Evolutionary conservation across 441 rosid species (phyloP), one percentile per base, ranked within the genome.

Genomic region (Euphorbia celastroides): DNA sequence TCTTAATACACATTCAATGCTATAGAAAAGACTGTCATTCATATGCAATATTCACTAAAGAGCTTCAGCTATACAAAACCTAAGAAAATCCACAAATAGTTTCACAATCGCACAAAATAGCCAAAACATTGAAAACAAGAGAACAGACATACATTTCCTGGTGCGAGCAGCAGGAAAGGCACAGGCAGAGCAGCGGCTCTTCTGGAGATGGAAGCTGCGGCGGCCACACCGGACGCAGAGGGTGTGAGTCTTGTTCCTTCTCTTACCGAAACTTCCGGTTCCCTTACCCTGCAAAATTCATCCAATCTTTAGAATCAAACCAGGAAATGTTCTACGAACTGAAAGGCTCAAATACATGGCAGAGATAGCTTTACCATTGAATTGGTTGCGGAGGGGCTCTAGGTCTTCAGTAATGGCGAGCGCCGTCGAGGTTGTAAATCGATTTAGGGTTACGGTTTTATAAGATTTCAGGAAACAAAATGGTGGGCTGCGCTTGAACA

Each of bases 131-230:
- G 62, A 2, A 38, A 7, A 38, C 12, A 38, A 9, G 19, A 3
- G 23, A 17, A 20, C 3, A n/a, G 4, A 19, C 88, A 59, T 83
- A 87, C 97, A 88, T 60, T 57, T 91, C 75, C 96, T 83, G 88
- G 82, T 82, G 77, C 93, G 89, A 44, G 97, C 96, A 52, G 96
- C 88, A 5, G 97, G 97, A 75, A 73, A 92, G 42, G 78, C 97
- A 71, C 97, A 89, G 57, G 88, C 94, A 17, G 88, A 22, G 74
- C 97, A 92, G 3, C 94, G 94, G 76, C 97, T 88, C 83, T 92
- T 89, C 87, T 88, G 96, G 59, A 89, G 93, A 74, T 92, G 96
- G 81, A 87, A 89, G 76, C 92, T 89, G n/a, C 97, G 44, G 44
- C 44, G 44, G 44, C 44, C 44, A 38, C 44, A 38, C 44, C 44